A percentile compares a stretch with the other conserved stretches of the same genome.
These are phyloP conservation scores for Calocybe indica DNA, from an alignment of 768 basidiomycete genomes.

Conservation along the genomic window DNA sequence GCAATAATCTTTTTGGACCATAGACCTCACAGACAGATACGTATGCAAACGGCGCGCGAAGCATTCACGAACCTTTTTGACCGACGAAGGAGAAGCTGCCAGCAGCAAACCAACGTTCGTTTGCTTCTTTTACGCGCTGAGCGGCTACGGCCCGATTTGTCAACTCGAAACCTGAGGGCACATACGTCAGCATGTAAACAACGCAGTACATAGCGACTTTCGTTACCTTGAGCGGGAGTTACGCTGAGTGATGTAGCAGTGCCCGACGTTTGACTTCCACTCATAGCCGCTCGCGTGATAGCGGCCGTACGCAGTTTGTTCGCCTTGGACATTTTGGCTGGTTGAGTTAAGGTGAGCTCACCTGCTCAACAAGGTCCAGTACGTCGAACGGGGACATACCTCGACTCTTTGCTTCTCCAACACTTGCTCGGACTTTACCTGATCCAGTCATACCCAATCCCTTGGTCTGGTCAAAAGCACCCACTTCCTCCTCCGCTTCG, in stretches of 20 bases:
- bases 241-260: conserved; percentile 90
- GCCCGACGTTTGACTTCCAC: conserved; percentile 56
- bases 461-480: conserved; percentile 96
- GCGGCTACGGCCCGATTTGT: conserved; percentile 85
- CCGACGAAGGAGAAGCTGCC: conserved; percentile 81
- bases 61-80: conserved; percentile 31
- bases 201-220: conserved; percentile 10
- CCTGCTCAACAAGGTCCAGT: not conserved
- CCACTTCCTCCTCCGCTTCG: conserved; percentile 92
- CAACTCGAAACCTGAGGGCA: conserved; percentile 74
- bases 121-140: conserved; percentile 90
- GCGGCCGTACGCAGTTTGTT: conserved; percentile 89
- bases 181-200: conserved; percentile 10
- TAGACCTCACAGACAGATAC: conserved; percentile 3
- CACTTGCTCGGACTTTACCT: conserved; percentile 84
- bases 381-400: conserved; percentile 42
- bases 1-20: not conserved
- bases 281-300: conserved; percentile 63
- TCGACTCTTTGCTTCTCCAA: conserved; percentile 86
- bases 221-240: conserved; percentile 86
- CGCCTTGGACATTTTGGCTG: conserved; percentile 93
- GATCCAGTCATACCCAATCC: conserved; percentile 94
- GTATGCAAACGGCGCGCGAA: not conserved
- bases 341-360: not conserved
- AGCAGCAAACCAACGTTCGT: conserved; percentile 92